Conservation (phyloP, 768 basidiomycete species). For the Pisolithus albus region DNA sequence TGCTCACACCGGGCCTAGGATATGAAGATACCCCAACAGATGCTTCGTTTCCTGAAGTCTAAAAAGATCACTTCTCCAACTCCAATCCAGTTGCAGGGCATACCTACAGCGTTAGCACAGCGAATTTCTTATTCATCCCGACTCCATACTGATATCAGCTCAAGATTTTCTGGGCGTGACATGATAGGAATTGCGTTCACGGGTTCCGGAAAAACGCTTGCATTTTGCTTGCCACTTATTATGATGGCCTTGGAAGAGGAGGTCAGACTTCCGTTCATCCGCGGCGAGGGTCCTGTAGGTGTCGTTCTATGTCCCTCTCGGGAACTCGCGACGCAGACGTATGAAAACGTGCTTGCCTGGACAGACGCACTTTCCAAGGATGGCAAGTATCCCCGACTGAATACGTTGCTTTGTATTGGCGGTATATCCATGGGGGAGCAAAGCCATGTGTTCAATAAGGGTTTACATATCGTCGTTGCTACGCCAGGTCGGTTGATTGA, state of each 20-base stretch:
- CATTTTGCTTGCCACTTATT: conserved; percentile 95
- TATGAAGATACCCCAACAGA: conserved; percentile 93
- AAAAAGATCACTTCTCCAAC: conserved; percentile 85
- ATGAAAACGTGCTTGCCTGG: conserved; percentile 90
- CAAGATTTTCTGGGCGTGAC: conserved; percentile 89
- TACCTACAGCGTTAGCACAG: conserved; percentile 79
- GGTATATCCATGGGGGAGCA: conserved; percentile 99
- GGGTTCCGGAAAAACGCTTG: conserved; percentile 97
- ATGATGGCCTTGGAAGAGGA: conserved; percentile 97
- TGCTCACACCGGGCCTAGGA: conserved; percentile 45
- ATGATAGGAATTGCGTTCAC: conserved; percentile 99
- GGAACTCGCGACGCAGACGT: conserved; percentile 94
- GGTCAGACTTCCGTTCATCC: conserved; percentile 76
- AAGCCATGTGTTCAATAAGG: conserved; percentile 81
- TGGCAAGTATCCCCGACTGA: conserved; percentile 76
- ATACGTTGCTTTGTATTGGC: conserved; percentile 89
- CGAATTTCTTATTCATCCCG: background rate
- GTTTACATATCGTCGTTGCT: conserved; percentile 92
- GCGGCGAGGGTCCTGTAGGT: conserved; percentile 96
- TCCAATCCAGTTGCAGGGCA: conserved; percentile 95
- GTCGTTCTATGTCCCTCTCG: conserved; percentile 95
- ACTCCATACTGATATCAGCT: conserved; percentile 7
- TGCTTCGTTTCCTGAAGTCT: conserved; percentile 75
- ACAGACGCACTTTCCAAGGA: conserved; percentile 73
- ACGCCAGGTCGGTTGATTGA: conserved; percentile 96